Evolutionary conservation across 2,329 filamentous ascomycete species (phyloP).

Genomic region (Zymoseptoria brevis): DNA sequence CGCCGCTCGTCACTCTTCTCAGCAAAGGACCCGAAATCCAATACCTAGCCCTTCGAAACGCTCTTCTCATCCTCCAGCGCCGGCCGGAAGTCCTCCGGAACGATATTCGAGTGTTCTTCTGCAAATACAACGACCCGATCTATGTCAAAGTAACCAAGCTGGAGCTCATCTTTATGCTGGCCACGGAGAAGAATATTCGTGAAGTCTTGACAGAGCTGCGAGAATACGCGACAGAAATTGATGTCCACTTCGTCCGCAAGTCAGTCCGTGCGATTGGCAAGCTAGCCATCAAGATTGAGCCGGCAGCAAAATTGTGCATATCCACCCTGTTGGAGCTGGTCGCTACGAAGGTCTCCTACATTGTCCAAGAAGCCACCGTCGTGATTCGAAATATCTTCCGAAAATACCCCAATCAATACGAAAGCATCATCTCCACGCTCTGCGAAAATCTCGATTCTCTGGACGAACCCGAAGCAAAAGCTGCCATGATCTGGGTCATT

Average conservation of each 20-base stretch:
- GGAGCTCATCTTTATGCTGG: conserved; percentile 98
- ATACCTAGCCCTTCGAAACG: conserved; percentile 88
- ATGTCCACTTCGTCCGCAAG: conserved; percentile 97
- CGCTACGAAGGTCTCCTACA: conserved; percentile 96
- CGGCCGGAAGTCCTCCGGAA: conserved; percentile 89
- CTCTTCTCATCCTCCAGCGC: conserved; percentile 84
- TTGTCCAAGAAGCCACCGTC: conserved; percentile 96
- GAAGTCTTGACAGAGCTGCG: conserved; percentile 89
- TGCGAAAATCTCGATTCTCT: conserved; percentile 95
- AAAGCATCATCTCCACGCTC: conserved; percentile 90
- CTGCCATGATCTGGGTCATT: conserved; percentile 99
- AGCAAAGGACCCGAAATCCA: conserved; percentile 98
- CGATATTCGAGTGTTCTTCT: conserved; percentile 98
- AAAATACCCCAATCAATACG: conserved; percentile 98
- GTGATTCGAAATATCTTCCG: conserved; percentile 99
- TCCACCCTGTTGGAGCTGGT: conserved; percentile 87
- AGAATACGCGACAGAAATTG: conserved; percentile 95
- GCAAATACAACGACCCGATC: conserved; percentile 99
- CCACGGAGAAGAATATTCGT: conserved; percentile 88
- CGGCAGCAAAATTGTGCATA: conserved; percentile 83
- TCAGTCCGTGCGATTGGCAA: conserved; percentile 96
- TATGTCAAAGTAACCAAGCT: conserved; percentile 99
- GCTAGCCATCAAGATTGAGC: conserved; percentile 96
- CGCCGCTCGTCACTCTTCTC: conserved; percentile 85
- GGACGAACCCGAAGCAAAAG: conserved; percentile 95